Percentiles rank a stretch among this genome's conserved stretches.
These are phyloP conservation scores for Lotmaria passim DNA, from an alignment of 208 protist genomes.

Conservation along the genomic window DNA sequence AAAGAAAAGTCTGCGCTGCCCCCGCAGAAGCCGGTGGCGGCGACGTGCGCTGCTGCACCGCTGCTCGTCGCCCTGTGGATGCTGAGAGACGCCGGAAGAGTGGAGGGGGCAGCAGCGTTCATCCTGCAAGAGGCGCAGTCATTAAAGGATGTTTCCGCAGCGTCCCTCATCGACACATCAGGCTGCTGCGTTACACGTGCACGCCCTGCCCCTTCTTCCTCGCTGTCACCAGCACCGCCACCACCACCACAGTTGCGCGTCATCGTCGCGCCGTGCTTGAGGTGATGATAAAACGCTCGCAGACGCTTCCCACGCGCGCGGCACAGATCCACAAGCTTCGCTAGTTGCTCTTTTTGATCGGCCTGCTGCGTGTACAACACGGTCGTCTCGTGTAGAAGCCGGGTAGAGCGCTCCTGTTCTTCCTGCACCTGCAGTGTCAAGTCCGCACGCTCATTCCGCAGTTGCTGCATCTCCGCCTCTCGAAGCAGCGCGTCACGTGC, in stretches of 20 bases:
- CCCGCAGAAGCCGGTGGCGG: background rate
- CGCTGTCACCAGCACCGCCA: no score
- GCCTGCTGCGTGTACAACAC: slow-evolving; percentile 54
- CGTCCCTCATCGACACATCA: no score
- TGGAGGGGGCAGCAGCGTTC: background rate
- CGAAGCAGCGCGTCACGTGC: slow-evolving; percentile 28
- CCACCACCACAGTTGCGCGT: no score
- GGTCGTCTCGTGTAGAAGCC: slow-evolving; percentile 70
- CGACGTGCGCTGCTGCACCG: background rate
- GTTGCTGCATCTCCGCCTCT: slow-evolving; percentile 43
- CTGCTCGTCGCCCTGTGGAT: slow-evolving; percentile 6
- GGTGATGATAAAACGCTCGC: slow-evolving; percentile 14
- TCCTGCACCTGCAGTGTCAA: slow-evolving; percentile 64
- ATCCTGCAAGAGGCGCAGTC: background rate
- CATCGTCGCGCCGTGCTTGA: background rate
- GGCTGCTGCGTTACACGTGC: no score
- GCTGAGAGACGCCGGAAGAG: slow-evolving; percentile 3
- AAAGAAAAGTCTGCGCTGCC: background rate
- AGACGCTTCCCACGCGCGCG: slow-evolving; percentile 30
- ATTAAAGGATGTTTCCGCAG: background rate
- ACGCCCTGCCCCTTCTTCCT: no score
- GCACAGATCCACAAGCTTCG: slow-evolving; percentile 43
- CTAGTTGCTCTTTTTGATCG: slow-evolving; percentile 43
- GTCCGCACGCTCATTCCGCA: slow-evolving; percentile 48
- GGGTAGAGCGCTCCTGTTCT: slow-evolving; percentile 61